phyloP scores from a whole-genome alignment of 805 yeast species.

The Zygosaccharomyces gambellarensis region DNA sequence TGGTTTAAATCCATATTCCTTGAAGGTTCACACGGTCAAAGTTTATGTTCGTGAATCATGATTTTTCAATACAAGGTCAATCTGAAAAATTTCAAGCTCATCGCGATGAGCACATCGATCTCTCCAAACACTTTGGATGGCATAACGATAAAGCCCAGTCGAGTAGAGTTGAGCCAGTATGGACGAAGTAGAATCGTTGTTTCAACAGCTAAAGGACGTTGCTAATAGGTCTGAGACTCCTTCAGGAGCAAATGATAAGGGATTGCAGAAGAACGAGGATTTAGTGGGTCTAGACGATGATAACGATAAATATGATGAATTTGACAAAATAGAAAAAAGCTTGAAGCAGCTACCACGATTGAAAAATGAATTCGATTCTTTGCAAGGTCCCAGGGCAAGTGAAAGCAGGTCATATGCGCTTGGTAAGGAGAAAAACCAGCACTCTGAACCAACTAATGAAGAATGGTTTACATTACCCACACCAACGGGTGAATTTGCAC shows the following conservation, averaged over 20 bases:
- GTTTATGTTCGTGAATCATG: background rate
- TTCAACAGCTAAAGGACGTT: background rate
- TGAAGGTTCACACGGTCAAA: background rate
- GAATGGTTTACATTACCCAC: constrained; percentile 77
- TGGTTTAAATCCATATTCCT: background rate
- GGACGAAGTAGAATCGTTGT: constrained; percentile 4
- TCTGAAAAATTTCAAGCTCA: constrained; percentile 6
- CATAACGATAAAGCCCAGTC: background rate
- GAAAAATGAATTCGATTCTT: constrained; percentile 27
- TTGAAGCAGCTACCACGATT: constrained; percentile 30
- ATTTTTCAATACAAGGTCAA: background rate
- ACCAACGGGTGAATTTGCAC: constrained; percentile 62
- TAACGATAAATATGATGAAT: constrained; percentile 17
- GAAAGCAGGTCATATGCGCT: constrained; percentile 7
- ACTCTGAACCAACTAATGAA: constrained; percentile 1
- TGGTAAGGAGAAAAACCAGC: constrained; percentile 10
- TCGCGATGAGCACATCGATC: constrained; percentile 5
- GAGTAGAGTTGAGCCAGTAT: background rate
- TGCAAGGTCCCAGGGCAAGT: constrained; percentile 10
- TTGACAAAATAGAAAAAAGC: constrained; percentile 27
- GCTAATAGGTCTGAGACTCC: background rate
- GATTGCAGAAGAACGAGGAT: constrained; percentile 9
- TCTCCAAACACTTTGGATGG: background rate
- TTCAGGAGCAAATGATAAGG: background rate
- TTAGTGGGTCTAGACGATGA: constrained; percentile 15